Evolutionary conservation across 2,329 filamentous ascomycete genomes (phyloP).

Genomic region (Diplodia mutila): DNA sequence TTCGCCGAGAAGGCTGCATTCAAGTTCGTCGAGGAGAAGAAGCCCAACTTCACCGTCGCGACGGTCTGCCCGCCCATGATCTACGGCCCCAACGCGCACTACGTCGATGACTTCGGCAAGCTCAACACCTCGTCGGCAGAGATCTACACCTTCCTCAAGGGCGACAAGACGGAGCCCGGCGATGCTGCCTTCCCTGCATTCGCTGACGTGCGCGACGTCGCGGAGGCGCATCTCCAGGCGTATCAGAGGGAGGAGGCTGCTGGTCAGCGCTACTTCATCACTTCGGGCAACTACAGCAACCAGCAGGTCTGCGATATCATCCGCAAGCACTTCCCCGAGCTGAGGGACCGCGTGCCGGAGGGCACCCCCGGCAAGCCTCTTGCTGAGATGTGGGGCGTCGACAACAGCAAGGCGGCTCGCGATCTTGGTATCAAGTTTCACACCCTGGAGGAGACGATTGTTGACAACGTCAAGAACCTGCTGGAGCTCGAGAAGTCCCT

Average conservation of each 20-base stretch:
- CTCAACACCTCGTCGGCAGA: conserved; percentile 10
- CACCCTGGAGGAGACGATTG: conserved; percentile 42
- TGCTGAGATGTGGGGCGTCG: conserved; percentile 45
- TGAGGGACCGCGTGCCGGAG: conserved; percentile 39
- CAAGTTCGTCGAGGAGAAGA: conserved; percentile 33
- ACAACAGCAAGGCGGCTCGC: conserved; percentile 46
- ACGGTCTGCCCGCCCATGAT: conserved; percentile 36
- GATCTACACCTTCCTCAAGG: conserved; percentile 18
- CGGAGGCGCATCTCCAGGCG: conserved; percentile 50
- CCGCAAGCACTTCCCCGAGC: conserved; percentile 44
- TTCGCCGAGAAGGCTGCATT: conserved; percentile 36
- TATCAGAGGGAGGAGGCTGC: conserved; percentile 34
- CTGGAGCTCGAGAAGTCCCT: conserved; percentile 32
- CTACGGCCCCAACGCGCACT: conserved; percentile 31
- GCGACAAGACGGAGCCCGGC: background rate
- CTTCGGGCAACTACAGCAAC: conserved; percentile 17
- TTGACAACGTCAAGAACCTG: conserved; percentile 39
- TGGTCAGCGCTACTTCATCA: conserved; percentile 20
- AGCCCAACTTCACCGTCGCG: conserved; percentile 32
- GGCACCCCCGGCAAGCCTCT: conserved; percentile 33
- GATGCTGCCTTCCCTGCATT: conserved; percentile 45
- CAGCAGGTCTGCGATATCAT: conserved; percentile 23
- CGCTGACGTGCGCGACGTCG: conserved; percentile 55
- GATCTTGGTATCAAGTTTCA: conserved; percentile 49
- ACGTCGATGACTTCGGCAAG: conserved; percentile 13